phyloP scores from a whole-genome alignment of 352 stramenopile genomes.

The Pythium brachiatum region DNA sequence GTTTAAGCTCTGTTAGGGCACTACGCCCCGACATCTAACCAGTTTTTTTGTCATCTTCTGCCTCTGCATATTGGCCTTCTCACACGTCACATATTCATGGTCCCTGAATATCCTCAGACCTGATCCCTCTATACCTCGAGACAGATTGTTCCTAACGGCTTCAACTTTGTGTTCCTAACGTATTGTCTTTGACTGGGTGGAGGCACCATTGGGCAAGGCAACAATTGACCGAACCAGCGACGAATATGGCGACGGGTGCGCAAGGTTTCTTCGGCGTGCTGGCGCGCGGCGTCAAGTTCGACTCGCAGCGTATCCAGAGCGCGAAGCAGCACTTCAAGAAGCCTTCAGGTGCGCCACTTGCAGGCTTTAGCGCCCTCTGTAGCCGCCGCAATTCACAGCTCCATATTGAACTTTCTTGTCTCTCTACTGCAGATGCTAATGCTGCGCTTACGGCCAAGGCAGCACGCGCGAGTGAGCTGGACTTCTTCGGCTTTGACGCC shows the following conservation, averaged over 20 bases:
- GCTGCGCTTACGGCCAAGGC: conserved; percentile 26
- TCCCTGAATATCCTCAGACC: conserved; percentile 1
- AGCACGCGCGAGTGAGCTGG: conserved; percentile 46
- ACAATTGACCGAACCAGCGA: neutral
- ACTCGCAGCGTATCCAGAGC: conserved; percentile 48
- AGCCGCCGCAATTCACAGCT: conserved; percentile 1
- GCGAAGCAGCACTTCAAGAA: conserved; percentile 68
- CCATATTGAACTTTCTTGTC: conserved; percentile 10
- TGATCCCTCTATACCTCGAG: no score
- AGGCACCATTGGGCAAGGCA: neutral
- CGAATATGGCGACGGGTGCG: conserved; percentile 42
- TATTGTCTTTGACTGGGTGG: conserved; percentile 10
- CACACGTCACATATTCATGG: neutral
- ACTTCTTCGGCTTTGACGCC: conserved; percentile 81
- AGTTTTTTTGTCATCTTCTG: conserved; percentile 50
- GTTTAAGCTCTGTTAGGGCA: conserved; percentile 81
- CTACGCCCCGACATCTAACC: conserved; percentile 51
- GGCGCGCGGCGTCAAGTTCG: conserved; percentile 68
- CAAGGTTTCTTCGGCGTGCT: conserved; percentile 67
- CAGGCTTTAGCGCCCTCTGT: conserved; percentile 12
- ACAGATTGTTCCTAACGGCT: neutral
- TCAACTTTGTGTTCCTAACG: conserved; percentile 7
- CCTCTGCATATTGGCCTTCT: neutral
- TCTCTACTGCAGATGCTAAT: conserved; percentile 6
- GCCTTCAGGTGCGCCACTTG: conserved; percentile 22